phyloP scores from a whole-genome alignment of 805 yeast genomes.

The Candida jianshihensis region DNA sequence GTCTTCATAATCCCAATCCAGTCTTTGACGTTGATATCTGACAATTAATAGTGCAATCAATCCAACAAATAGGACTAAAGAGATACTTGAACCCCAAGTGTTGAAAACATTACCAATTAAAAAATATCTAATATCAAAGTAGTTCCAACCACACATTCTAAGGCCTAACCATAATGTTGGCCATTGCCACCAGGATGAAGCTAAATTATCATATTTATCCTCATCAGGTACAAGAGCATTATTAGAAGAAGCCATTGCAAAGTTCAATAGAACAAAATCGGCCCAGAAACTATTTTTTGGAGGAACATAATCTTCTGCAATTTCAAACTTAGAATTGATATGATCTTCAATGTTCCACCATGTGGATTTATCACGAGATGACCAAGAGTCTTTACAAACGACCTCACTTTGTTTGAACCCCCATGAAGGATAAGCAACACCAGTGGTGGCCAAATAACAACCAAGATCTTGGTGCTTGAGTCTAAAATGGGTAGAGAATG shows the following conservation, averaged over 20 bases:
- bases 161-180: slow-evolving; percentile 68
- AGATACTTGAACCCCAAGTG: slow-evolving; percentile 64
- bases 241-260: slow-evolving; percentile 84
- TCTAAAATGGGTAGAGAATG: slow-evolving; percentile 71
- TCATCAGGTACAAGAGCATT: slow-evolving; percentile 74
- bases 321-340: slow-evolving; percentile 49
- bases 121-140: slow-evolving; percentile 49
- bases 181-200: slow-evolving; percentile 83
- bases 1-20: slow-evolving; percentile 34
- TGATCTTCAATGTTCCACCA: slow-evolving; percentile 87
- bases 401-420: slow-evolving; percentile 83
- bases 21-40: slow-evolving; percentile 68
- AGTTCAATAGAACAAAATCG: slow-evolving; percentile 66
- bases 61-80: slow-evolving; percentile 42
- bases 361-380: slow-evolving; percentile 66
- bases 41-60: slow-evolving; percentile 32
- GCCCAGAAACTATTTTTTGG: slow-evolving; percentile 72
- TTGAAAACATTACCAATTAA: slow-evolving; percentile 70
- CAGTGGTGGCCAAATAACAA: slow-evolving; percentile 75
- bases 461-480: slow-evolving; percentile 55
- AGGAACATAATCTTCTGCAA: slow-evolving; percentile 39
- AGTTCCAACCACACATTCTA: slow-evolving; percentile 70
- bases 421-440: slow-evolving; percentile 67
- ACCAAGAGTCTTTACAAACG: slow-evolving; percentile 50
- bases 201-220: slow-evolving; percentile 64